Evolutionary conservation across 768 basidiomycete species (phyloP), one percentile per base, ranked within the genome.

Genomic region (Collybiopsis luxurians): DNA sequence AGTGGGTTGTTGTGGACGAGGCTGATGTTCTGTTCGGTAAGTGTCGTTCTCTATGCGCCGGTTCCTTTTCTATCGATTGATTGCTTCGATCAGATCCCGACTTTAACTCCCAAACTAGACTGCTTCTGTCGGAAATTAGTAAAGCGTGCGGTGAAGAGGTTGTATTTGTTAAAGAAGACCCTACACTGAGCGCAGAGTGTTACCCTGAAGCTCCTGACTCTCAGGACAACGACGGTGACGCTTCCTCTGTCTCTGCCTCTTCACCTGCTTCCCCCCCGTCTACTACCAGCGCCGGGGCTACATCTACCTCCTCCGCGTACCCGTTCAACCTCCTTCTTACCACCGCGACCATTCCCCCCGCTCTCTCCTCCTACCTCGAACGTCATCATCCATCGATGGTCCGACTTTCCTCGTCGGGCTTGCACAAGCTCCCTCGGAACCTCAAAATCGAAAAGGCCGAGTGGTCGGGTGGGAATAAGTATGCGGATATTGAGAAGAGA

Each of bases 1-100:
- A 96, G 64, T 96, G 92, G 92, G 87, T 96, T 5, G 77, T 95
- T 2, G 75, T 96, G 1, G 95, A 97, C 59, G 94, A 97, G 66
- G 94, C 95, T 0, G 95, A 96, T 66, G 84, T 97, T 48, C 74
- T 95, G 12, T 87, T 96, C 53, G 92, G 94, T 91, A 60, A 49
- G 81, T n/a, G n/a, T n/a, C n/a, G n/a, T n/a, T n/a, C n/a, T n/a
- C n/a, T n/a, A n/a, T n/a, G n/a, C n/a, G n/a, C n/a, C n/a, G n/a
- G n/a, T n/a, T n/a, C n/a, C n/a, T n/a, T n/a, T n/a, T n/a, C n/a
- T n/a, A n/a, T n/a, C n/a, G n/a, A n/a, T n/a, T n/a, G n/a, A n/a
- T n/a, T n/a, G n/a, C n/a, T n/a, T n/a, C n/a, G n/a, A n/a, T n/a
- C 61, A 95, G 93, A 94, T 65, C 78, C 85, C 1, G 92, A 95